Conservation (phyloP, 768 basidiomycete species). For the Boletus coccyginus region DNA sequence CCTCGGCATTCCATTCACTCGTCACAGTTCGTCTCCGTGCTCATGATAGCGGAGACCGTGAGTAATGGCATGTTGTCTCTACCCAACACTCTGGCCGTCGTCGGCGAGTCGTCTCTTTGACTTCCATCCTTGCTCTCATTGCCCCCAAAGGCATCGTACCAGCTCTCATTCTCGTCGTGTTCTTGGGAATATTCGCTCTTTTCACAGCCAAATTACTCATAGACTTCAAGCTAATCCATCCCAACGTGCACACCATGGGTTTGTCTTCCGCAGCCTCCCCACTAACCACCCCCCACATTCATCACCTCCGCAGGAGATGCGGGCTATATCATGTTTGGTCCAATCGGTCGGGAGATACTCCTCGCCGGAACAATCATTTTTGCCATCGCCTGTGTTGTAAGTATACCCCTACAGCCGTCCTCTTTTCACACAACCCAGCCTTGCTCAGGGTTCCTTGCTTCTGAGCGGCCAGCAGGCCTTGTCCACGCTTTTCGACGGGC, state of each 20-base stretch:
- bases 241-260: slow-evolving; percentile 54
- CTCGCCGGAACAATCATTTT: slow-evolving; percentile 1
- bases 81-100: background rate
- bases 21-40: background rate
- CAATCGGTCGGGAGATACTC: slow-evolving; percentile 2
- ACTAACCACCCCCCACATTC: background rate
- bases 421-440: background rate
- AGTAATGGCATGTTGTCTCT: slow-evolving; percentile 1
- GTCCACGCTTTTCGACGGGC: slow-evolving; percentile 45
- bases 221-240: slow-evolving; percentile 37
- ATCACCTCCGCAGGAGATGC: background rate
- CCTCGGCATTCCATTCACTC: background rate
- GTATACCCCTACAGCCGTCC: background rate
- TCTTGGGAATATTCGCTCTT: background rate
- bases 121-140: background rate
- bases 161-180: slow-evolving; percentile 4
- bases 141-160: slow-evolving; percentile 4
- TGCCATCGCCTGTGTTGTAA: background rate
- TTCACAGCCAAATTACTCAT: slow-evolving; percentile 45
- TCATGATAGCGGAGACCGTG: slow-evolving; percentile 5
- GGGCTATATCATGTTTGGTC: slow-evolving; percentile 2
- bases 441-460: slow-evolving; percentile 15
- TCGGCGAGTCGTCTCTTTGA: background rate
- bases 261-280: background rate
- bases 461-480: slow-evolving; percentile 54